Conservation (phyloP, 106 monocot species). For the Apostasia ramifera region DNA sequence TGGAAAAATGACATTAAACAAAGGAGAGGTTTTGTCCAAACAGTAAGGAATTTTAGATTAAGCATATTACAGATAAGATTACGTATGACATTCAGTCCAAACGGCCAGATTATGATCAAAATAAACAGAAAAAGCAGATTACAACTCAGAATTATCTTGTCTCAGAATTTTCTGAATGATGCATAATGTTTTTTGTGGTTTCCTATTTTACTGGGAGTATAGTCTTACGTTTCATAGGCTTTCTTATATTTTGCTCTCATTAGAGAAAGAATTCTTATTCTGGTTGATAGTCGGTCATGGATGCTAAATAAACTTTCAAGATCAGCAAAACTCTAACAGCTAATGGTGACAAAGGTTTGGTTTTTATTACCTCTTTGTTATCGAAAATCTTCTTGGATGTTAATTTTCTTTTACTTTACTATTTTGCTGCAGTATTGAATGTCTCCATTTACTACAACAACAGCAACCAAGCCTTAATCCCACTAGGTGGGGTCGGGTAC, state of each 20-base stretch:
- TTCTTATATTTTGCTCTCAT: conserved; percentile 63
- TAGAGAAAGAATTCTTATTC: conserved; percentile 74
- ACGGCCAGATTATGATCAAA: too few species aligned
- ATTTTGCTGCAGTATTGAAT: conserved; percentile 67
- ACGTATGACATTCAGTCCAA: too few species aligned
- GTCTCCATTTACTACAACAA: conserved; percentile 53
- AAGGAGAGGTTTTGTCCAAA: too few species aligned
- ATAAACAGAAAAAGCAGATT: too few species aligned
- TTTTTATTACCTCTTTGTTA: neutral
- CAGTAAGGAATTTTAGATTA: too few species aligned
- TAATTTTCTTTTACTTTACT: neutral
- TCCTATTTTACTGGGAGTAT: conserved; percentile 60
- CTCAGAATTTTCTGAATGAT: too few species aligned
- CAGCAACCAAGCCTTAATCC: too few species aligned
- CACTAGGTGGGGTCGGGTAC: too few species aligned
- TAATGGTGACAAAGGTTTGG: conserved; percentile 93
- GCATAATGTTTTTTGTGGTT: too few species aligned
- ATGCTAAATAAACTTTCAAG: conserved; percentile 46
- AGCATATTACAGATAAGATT: too few species aligned
- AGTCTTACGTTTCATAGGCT: conserved; percentile 80
- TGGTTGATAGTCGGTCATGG: conserved; percentile 95
- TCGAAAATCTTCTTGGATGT: neutral
- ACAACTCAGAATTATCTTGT: too few species aligned
- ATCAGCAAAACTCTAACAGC: conserved; percentile 83
- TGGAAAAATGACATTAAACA: too few species aligned